Evolutionary conservation across 495 filamentous ascomycete genomes (phyloP), one percentile per base, ranked within the genome.

Genomic region (Aspergillus cristatus): DNA sequence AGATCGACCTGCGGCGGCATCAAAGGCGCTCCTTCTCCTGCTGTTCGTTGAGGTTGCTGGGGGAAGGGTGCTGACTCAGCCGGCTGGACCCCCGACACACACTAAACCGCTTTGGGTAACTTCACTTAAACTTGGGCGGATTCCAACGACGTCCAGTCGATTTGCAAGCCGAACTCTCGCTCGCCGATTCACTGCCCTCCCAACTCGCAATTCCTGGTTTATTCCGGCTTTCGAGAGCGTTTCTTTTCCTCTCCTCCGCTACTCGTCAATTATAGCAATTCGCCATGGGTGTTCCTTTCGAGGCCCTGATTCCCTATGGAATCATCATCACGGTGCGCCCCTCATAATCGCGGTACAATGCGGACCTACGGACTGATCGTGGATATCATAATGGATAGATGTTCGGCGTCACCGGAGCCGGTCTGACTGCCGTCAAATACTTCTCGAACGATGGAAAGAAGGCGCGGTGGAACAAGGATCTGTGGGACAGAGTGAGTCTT

Each of bases 221-320:
- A 15, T 14, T 20, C 37, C 32, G 20, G 14, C 24, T 24, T n/a
- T n/a, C n/a, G n/a, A n/a, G n/a, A n/a, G n/a, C n/a, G n/a, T n/a
- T n/a, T n/a, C n/a, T n/a, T n/a, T n/a, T n/a, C n/a, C n/a, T n/a
- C n/a, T n/a, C n/a, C n/a, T n/a, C n/a, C n/a, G n/a, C n/a, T n/a
- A n/a, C n/a, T n/a, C n/a, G n/a, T n/a, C n/a, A n/a, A n/a, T n/a
- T n/a, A n/a, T n/a, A n/a, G n/a, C n/a, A n/a, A n/a, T n/a, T n/a
- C 73, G 74, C 53, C 34, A 97, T 97, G 91, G 86, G 82, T 60
- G 78, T 98, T 46, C 91, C 91, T 36, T 97, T 97, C 70, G 91
- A 98, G 74, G 80, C 88, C 42, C 68, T 98, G 51, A 64, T 98
- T 58, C 91, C 91, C 33, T 97, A 94, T 68, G 91, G 74, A 49